Evolutionary conservation across 2,329 filamentous ascomycete species (phyloP), one percentile per base, ranked within the genome.

Genomic region (Aspergillus neotritici): DNA sequence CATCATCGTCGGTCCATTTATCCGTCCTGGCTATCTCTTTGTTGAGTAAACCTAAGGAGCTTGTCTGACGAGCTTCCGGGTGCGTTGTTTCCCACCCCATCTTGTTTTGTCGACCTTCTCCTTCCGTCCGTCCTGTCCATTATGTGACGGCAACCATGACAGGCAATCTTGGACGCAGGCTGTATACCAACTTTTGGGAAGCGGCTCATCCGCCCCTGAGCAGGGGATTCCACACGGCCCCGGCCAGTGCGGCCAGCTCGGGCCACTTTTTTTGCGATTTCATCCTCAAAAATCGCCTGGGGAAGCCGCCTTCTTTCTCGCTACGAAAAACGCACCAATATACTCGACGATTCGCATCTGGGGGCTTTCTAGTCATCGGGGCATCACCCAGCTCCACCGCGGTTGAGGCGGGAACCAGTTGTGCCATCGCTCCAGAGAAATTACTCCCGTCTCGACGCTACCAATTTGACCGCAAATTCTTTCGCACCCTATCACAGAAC

Each of bases 291-390:
- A 42, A 34, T 39, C 43, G 42, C 33, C 31, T 41, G 15, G 49
- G 47, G 43, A 52, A 43, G 16, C 38, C 48, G 31, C 52, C 61
- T 30, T 56, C 48, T 28, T 50, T 57, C 38, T 38, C 50, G 5
- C 44, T 54, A 9, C 54, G 42, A 16, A 61, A 55, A 46, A 54
- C 61, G 17, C 61, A 63, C 43, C 68, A 73, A 56, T 64, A 73
- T 16, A 72, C 71, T 9, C 71, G 69, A 46, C 75, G 73, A 54
- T 76, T 77, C 55, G 73, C 76, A 29, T 79, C 77, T 1, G 74
- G 77, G 16, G 73, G 77, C 5, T 64, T 79, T 30, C 63, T 80
- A 17, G 70, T 80, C 12, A 58, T 78, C 38, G 72, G 76, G 13
- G 62, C 57, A 5, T 65, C 61, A 17, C 59, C 64, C 15, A 62